Evolutionary conservation across 2,329 filamentous ascomycete species (phyloP).

Genomic region (Fusarium liriodendri): DNA sequence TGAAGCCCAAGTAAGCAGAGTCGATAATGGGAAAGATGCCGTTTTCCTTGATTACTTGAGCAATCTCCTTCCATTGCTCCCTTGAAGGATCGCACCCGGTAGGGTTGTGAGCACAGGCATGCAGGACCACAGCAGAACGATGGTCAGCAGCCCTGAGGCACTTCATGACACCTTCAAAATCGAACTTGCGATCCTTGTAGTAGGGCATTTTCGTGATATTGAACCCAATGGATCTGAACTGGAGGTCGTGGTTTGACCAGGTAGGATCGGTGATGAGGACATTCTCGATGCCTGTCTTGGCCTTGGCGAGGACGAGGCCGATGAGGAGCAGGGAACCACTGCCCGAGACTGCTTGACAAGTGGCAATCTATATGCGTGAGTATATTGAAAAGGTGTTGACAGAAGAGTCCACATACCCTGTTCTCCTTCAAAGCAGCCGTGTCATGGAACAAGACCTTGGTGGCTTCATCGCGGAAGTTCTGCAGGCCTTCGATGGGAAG

Average conservation of each 20-base stretch:
- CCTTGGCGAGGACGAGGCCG: constrained; percentile 46
- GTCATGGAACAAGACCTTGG: constrained; percentile 46
- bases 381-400: accelerated
- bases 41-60: constrained; percentile 16
- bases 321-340: constrained; percentile 54
- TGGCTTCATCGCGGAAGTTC: constrained; percentile 46
- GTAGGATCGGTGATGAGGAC: constrained; percentile 55
- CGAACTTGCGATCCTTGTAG: constrained; percentile 48
- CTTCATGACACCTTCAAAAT: constrained; percentile 47
- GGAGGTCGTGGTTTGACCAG: constrained; percentile 54
- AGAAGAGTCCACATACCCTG: constrained; percentile 38
- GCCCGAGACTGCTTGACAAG: constrained; percentile 54
- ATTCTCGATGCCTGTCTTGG: constrained; percentile 37
- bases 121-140: constrained; percentile 48
- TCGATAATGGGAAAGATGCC: constrained; percentile 37
- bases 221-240: constrained; percentile 50
- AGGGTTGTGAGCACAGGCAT: constrained; percentile 58
- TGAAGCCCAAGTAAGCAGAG: constrained; percentile 39
- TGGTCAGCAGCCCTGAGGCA: constrained; percentile 43
- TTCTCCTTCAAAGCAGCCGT: constrained; percentile 41
- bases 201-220: constrained; percentile 49
- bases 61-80: constrained; percentile 41
- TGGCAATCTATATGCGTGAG: constrained; percentile 42
- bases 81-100: constrained; percentile 52
- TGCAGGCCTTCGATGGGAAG: constrained; percentile 50